A percentile compares a stretch with the other conserved stretches of the same genome.
Evolutionary conservation across 108 stramenopile genomes (phyloP).

Genomic region (Nitzschia sp.): DNA sequence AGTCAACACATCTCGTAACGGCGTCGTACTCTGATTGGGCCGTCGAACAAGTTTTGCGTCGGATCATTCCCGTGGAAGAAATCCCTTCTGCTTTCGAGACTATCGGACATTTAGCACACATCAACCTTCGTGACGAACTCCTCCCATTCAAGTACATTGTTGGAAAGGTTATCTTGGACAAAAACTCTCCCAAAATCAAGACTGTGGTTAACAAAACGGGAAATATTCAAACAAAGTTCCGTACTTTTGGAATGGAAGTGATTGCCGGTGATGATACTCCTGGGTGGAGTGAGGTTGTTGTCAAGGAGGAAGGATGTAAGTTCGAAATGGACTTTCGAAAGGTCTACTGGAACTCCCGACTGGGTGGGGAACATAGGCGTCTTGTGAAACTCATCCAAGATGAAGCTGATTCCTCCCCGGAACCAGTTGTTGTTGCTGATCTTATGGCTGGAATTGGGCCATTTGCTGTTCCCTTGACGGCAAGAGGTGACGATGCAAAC

Average conservation of each 20-base stretch:
- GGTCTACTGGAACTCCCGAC: slow-evolving; percentile 97
- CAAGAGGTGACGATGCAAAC: slow-evolving; percentile 16
- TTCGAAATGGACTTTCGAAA: slow-evolving; percentile 90
- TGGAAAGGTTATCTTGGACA: slow-evolving; percentile 91
- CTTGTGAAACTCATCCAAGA: slow-evolving; percentile 70
- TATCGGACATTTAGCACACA: slow-evolving; percentile 92
- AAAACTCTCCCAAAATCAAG: slow-evolving; percentile 76
- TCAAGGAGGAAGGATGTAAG: slow-evolving; percentile 87
- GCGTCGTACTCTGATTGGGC: slow-evolving; percentile 58
- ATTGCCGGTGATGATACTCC: slow-evolving; percentile 60
- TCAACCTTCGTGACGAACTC: slow-evolving; percentile 89
- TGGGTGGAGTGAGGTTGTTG: slow-evolving; percentile 56
- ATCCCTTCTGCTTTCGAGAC: slow-evolving; percentile 90
- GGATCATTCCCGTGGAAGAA: slow-evolving; percentile 64
- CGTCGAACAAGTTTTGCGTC: slow-evolving; percentile 74
- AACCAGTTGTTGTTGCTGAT: slow-evolving; percentile 79
- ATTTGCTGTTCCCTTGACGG: slow-evolving; percentile 92
- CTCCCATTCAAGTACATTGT: slow-evolving; percentile 90
- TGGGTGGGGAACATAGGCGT: slow-evolving; percentile 87
- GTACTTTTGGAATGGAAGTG: slow-evolving; percentile 97
- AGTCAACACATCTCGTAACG: slow-evolving; percentile 20
- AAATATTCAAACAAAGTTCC: slow-evolving; percentile 86
- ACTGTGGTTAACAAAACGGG: slow-evolving; percentile 96
- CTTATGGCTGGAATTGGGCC: slow-evolving; percentile 97
- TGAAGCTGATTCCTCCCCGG: slow-evolving; percentile 20